A percentile compares a stretch with the other conserved stretches of the same genome.
Conservation (phyloP, 257 asterid genomes). For the Solanum sejunctum region DNA sequence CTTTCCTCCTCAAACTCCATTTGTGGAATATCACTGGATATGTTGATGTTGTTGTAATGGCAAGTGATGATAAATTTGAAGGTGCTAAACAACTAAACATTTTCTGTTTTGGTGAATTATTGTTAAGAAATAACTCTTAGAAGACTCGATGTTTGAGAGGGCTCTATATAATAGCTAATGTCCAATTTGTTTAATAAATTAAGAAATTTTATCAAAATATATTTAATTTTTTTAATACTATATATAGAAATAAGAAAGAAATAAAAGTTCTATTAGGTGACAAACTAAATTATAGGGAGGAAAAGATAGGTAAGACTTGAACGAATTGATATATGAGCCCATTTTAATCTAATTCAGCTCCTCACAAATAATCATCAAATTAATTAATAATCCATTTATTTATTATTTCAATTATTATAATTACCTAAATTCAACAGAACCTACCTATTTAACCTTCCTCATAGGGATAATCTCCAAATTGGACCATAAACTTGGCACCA, state of each 20-base stretch:
- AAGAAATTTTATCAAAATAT: too few relatives aligned
- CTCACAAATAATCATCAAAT: too few relatives aligned
- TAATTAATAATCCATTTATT: not conserved
- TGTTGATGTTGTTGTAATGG: not conserved
- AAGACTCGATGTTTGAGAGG: not conserved
- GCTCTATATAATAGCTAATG: not conserved
- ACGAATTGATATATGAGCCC: not conserved
- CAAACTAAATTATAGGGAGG: not conserved
- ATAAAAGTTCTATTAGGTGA: not conserved
- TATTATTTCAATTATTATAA: not conserved
- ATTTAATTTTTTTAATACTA: too few relatives aligned
- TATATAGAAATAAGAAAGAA: too few relatives aligned
- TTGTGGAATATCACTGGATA: too few relatives aligned
- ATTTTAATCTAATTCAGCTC: not conserved
- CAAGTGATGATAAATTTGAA: not conserved
- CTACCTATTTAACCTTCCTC: not conserved
- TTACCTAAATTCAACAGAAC: not conserved
- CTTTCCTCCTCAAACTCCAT: too few relatives aligned
- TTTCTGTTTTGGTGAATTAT: not conserved
- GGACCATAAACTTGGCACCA: too few relatives aligned
- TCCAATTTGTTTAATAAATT: not conserved
- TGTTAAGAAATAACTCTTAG: not conserved
- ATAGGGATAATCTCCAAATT: too few relatives aligned
- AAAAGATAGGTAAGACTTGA: too few relatives aligned
- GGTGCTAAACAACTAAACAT: not conserved